These are phyloP conservation scores for Russula foetens DNA, from an alignment of 768 basidiomycete genomes.

Conservation along the genomic window DNA sequence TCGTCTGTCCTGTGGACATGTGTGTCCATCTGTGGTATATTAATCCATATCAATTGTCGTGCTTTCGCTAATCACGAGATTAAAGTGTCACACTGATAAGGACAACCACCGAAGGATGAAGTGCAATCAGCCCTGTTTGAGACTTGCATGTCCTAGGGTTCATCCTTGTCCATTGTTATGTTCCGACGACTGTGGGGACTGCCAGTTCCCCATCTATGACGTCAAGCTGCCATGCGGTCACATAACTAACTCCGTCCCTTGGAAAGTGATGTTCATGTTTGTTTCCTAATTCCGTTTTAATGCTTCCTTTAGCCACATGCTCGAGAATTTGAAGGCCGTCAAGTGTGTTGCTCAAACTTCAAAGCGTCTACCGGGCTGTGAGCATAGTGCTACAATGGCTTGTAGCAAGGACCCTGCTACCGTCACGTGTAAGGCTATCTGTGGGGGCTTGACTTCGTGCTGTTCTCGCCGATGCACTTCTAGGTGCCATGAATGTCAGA, in stretches of 20 bases:
- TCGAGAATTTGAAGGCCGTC: conserved; percentile 21
- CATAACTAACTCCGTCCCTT: conserved; percentile 18
- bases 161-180: conserved; percentile 27
- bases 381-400: conserved; percentile 22
- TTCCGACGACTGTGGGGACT: conserved; percentile 25
- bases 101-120: conserved; percentile 20
- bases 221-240: conserved; percentile 27
- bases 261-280: conserved; percentile 19
- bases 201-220: conserved; percentile 21
- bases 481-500: conserved; percentile 27
- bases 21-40: conserved; percentile 25
- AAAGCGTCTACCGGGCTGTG: conserved; percentile 27
- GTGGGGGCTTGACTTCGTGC: conserved; percentile 23
- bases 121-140: conserved; percentile 23
- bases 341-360: conserved; percentile 22
- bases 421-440: conserved; percentile 22
- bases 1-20: conserved; percentile 27
- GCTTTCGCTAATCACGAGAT: not conserved
- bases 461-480: conserved; percentile 27
- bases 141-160: conserved; percentile 18
- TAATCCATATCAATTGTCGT: not conserved
- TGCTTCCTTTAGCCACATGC: conserved; percentile 19
- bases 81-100: conserved; percentile 22
- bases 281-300: not conserved
- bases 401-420: conserved; percentile 19